phyloP scores from a whole-genome alignment of 1,284 basidiomycete genomes.

The Trametes polyzona region DNA sequence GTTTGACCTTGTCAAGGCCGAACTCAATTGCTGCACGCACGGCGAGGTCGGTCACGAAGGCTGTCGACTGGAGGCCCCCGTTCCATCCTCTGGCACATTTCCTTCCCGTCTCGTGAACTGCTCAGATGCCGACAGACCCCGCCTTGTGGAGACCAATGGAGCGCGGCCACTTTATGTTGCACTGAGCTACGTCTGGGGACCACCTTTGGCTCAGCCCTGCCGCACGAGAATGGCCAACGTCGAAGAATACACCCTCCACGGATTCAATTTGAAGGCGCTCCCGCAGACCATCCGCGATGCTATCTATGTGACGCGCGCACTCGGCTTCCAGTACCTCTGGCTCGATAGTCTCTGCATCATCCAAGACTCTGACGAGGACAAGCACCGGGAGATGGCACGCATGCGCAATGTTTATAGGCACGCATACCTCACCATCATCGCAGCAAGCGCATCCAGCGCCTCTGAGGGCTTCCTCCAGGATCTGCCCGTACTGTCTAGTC shows the following conservation, averaged over 20 bases:
- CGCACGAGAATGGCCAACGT: background rate
- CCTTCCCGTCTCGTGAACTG: no score
- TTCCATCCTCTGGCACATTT: no score
- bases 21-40: no score
- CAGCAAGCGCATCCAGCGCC: background rate
- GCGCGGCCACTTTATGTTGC: no score
- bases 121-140: no score
- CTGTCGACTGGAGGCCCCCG: no score
- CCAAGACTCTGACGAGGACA: constrained; percentile 6
- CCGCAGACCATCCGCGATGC: constrained; percentile 5
- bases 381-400: background rate
- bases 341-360: constrained; percentile 4
- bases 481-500: no score
- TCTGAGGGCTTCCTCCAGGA: background rate
- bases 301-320: background rate
- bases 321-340: constrained; percentile 5
- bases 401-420: background rate
- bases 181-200: constrained; percentile 22
- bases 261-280: background rate
- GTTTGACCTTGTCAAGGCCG: no score
- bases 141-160: no score
- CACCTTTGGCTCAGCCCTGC: background rate
- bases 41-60: no score
- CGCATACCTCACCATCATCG: constrained; percentile 1
- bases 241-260: background rate